Evolutionary conservation across 2,329 filamentous ascomycete species (phyloP), one percentile per base, ranked within the genome.

Genomic region (Fusarium fracticaudum): DNA sequence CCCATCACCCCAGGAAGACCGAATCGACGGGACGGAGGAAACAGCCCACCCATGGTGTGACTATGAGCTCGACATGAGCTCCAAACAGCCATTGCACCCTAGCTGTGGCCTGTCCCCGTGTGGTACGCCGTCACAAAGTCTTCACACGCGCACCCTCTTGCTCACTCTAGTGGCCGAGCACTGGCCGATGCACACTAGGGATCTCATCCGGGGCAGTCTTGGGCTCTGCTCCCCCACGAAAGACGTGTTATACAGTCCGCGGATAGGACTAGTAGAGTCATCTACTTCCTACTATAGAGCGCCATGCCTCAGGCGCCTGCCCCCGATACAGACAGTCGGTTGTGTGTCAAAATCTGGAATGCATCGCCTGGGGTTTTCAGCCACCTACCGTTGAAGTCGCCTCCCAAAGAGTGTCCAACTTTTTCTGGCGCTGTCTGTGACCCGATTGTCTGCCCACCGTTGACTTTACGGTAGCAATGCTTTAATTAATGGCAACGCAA

Each of bases 21-120:
- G 65, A 78, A 74, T 68, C 57, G 67, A 76, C 67, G 75, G 76
- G 70, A 78, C 74, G 70, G 68, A 67, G 72, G 55, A 63, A 78
- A 78, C 75, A 77, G 75, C 76, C 75, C 76, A 78, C 68, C 64
- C 61, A 71, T 78, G 77, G 77, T 78, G 77, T 77, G 77, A 78
- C 73, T 67, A 72, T 76, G 73, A 76, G 71, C 74, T 69, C 57
- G 62, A 69, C 47, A 71, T 74, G 72, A 74, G 76, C 74, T 77
- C 62, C 43, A 60, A 74, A 76, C 67, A 74, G 67, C 73, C 61
- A 61, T 64, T 67, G 57, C 67, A 66, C 53, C 72, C 73, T 55
- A 62, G 60, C 58, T 74, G 69, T 78, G 74, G 75, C 64, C 73
- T 76, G 74, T 78, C 76, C 45, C 53, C 38, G 66, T 67, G 69